These are phyloP conservation scores for Nemania sp. DNA, from an alignment of 2,329 filamentous ascomycete species.

Conservation along the genomic window DNA sequence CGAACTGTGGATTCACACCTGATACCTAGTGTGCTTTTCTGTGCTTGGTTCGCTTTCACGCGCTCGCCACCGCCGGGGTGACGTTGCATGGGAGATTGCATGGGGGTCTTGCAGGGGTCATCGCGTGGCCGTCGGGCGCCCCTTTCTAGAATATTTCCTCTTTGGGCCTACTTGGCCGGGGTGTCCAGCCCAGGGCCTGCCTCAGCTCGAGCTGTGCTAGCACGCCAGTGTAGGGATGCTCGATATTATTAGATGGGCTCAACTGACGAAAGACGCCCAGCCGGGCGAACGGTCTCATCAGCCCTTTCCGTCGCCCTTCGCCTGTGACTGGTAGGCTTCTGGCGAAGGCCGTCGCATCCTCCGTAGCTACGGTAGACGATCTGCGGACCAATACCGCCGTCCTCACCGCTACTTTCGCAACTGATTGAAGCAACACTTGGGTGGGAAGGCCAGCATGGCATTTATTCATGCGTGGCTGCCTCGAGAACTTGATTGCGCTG, in stretches of 20 bases:
- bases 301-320: constrained; percentile 11
- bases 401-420: constrained; percentile 9
- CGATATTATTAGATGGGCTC: constrained; percentile 3
- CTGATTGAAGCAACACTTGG: no score
- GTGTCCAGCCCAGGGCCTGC: background rate
- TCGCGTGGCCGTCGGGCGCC: constrained; percentile 1
- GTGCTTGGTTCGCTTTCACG: background rate
- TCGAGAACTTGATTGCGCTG: constrained; percentile 1
- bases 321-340: background rate
- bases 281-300: constrained; percentile 14
- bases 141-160: constrained; percentile 27
- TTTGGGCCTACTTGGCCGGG: constrained; percentile 16
- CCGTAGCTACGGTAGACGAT: background rate
- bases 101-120: background rate
- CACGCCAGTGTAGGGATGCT: background rate
- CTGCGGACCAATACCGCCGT: background rate
- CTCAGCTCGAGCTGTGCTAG: constrained; percentile 11
- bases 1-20: constrained; percentile 15
- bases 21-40: background rate
- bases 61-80: constrained; percentile 5
- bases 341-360: no score
- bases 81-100: background rate
- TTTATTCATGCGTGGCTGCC: background rate
- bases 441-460: background rate
- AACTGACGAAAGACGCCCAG: no score